Conservation (phyloP, 2,329 filamentous ascomycete genomes). For the Allantophomopsis lycopodina region DNA sequence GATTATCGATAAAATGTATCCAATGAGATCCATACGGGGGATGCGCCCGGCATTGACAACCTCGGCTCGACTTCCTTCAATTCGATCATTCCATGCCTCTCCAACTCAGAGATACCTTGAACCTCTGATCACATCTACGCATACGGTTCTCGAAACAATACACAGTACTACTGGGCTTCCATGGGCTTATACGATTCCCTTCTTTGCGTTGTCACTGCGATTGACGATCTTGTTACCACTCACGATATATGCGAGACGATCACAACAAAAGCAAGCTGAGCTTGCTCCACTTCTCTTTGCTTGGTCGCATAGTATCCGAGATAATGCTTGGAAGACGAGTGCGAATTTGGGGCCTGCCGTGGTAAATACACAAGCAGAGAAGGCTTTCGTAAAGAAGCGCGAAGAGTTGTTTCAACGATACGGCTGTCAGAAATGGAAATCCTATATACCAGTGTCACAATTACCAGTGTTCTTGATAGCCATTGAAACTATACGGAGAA, state of each 20-base stretch:
- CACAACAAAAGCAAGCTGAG: constrained; percentile 24
- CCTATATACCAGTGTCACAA: constrained; percentile 21
- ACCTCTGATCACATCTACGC: constrained; percentile 25
- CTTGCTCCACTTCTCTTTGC: constrained; percentile 25
- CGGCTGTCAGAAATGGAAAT: constrained; percentile 20
- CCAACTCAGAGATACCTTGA: constrained; percentile 21
- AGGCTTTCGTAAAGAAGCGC: constrained; percentile 12
- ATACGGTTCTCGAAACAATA: constrained; percentile 32
- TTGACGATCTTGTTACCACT: constrained; percentile 30
- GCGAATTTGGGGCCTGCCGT: constrained; percentile 11
- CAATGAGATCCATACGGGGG: too few relatives aligned
- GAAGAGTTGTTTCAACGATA: constrained; percentile 19
- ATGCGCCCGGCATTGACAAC: too few relatives aligned
- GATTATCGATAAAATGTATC: too few relatives aligned
- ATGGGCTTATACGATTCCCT: constrained; percentile 39
- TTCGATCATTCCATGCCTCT: constrained; percentile 35
- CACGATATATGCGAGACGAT: constrained; percentile 19
- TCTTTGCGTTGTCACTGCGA: constrained; percentile 36
- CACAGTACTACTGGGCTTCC: constrained; percentile 31
- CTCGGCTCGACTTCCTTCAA: constrained; percentile 5
- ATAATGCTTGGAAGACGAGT: constrained; percentile 12
- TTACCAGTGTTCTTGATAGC: constrained; percentile 29
- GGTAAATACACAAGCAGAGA: constrained; percentile 6
- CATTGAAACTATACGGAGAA: constrained; percentile 30
- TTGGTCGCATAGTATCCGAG: constrained; percentile 18